Evolutionary conservation across 345 rosid genomes (phyloP), one percentile per base, ranked within the genome.

Genomic region (Hibiscus syriacus): DNA sequence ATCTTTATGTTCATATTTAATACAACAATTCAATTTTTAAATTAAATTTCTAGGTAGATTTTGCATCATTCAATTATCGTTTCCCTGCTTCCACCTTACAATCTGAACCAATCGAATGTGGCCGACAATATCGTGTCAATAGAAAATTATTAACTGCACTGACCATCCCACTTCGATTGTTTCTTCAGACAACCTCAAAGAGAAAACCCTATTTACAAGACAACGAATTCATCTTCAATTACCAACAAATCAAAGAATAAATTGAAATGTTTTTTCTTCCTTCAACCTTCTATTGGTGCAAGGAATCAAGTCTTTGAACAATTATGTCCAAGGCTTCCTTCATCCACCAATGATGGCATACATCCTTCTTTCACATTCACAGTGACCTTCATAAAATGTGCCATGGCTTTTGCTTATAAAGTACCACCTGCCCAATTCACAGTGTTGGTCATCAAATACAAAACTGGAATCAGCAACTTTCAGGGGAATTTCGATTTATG

Each of bases 281-380:
- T 19, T 68, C 6, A 25, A 63, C 49, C 34, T 72, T 59, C 27
- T 74, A 76, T n/a, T 77, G 72, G 52, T 50, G 71, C 45, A 56
- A 0, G 71, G 72, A 68, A 20, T 55, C 52, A 27, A 83, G 76
- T 56, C 96, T 65, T 38, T 76, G 64, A 11, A 84, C 89, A 43
- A 92, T 64, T 58, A 73, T 79, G 80, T 89, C 90, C 46, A 92
- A 67, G 5, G 98, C 98, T 77, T 91, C 97, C 64, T 85, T 89
- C 97, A 91, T 89, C 97, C 97, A 91, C 92, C 83, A 81, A 76
- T 91, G 91, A 48, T 89, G 83, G 62, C 96, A 91, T 12, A 69
- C 88, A 68, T 87, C 87, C 73, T 76, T 88, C 90, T 1, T 68
- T 79, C 26, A 80, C 83, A 54, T 69, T 55, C 90, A 88, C n/a